Percentiles rank a stretch among this genome's conserved stretches.
phyloP scores from a whole-genome alignment of 1,284 basidiomycete species.

The Ganoderma lucidum region DNA sequence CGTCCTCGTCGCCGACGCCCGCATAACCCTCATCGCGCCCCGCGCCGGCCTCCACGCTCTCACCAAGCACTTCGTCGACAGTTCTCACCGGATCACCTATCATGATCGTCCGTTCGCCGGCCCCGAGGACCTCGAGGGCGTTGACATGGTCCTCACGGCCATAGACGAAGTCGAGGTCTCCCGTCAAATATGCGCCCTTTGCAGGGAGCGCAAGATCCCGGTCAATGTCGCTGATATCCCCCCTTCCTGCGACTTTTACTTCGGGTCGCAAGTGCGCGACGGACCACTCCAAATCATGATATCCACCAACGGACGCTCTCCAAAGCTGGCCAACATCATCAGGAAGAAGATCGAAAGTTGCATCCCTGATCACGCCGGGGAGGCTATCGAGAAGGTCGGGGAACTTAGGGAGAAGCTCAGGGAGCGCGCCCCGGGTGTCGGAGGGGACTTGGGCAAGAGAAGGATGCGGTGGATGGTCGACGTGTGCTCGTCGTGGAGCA shows the following conservation, averaged over 20 bases:
- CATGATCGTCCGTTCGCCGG: slow-evolving; percentile 73
- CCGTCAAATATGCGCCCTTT: slow-evolving; percentile 75
- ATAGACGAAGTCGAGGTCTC: slow-evolving; percentile 87
- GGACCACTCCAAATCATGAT: slow-evolving; percentile 97
- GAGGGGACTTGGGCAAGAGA: slow-evolving; percentile 73
- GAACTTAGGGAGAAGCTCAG: slow-evolving; percentile 72
- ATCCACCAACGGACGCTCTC: slow-evolving; percentile 94
- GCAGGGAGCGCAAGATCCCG: slow-evolving; percentile 77
- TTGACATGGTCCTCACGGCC: slow-evolving; percentile 94
- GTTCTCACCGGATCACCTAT: slow-evolving; percentile 70
- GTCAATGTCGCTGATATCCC: slow-evolving; percentile 98
- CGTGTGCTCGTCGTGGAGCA: slow-evolving; percentile 86
- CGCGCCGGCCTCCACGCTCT: slow-evolving; percentile 66
- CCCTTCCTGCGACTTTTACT: slow-evolving; percentile 96
- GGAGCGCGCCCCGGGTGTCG: slow-evolving; percentile 78
- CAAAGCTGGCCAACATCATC: slow-evolving; percentile 89
- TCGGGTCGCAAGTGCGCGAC: slow-evolving; percentile 91
- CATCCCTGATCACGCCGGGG: slow-evolving; percentile 79
- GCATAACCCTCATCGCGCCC: slow-evolving; percentile 72
- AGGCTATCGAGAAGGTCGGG: slow-evolving; percentile 86
- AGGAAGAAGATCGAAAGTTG: slow-evolving; percentile 73
- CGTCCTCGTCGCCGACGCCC: slow-evolving; percentile 68
- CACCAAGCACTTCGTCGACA: slow-evolving; percentile 60
- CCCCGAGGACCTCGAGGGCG: slow-evolving; percentile 63
- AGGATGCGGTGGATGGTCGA: slow-evolving; percentile 97